These are phyloP conservation scores for Paecilomyces fulvus DNA, from an alignment of 2,329 filamentous ascomycete genomes.

Conservation along the genomic window DNA sequence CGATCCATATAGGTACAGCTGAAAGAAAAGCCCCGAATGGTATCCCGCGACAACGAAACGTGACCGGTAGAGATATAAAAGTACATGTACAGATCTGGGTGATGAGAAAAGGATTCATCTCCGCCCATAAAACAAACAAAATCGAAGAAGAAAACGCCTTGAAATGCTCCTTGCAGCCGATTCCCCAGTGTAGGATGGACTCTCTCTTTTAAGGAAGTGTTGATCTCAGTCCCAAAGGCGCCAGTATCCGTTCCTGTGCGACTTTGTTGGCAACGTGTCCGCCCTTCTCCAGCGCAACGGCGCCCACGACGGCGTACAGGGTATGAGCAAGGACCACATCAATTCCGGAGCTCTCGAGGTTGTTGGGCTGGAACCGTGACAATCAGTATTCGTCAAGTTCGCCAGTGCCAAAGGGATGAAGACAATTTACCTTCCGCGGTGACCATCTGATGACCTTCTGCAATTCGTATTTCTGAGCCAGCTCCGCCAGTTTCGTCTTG, in stretches of 20 bases:
- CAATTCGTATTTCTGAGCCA: conserved; percentile 66
- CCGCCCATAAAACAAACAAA: conserved; percentile 12
- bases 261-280: conserved; percentile 67
- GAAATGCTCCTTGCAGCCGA: conserved; percentile 21
- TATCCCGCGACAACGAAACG: conserved; percentile 7
- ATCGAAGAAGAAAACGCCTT: conserved; percentile 19
- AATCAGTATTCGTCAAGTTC: not conserved
- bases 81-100: conserved; percentile 19
- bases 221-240: conserved; percentile 32
- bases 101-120: not conserved
- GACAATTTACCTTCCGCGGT: conserved; percentile 61
- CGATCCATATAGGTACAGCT: not conserved
- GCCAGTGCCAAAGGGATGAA: not conserved
- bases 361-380: conserved; percentile 45
- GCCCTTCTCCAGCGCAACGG: conserved; percentile 80
- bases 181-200: not conserved
- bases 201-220: not conserved
- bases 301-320: conserved; percentile 78
- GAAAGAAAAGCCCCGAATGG: conserved; percentile 10
- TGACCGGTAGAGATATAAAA: conserved; percentile 15
- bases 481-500: conserved; percentile 55
- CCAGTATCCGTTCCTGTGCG: conserved; percentile 67
- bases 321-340: conserved; percentile 67
- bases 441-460: conserved; percentile 77
- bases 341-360: conserved; percentile 64